A percentile compares a stretch with the other conserved stretches of the same genome.
Conservation (phyloP, 179 eudicot species). For the Amaranthus tricolor region DNA sequence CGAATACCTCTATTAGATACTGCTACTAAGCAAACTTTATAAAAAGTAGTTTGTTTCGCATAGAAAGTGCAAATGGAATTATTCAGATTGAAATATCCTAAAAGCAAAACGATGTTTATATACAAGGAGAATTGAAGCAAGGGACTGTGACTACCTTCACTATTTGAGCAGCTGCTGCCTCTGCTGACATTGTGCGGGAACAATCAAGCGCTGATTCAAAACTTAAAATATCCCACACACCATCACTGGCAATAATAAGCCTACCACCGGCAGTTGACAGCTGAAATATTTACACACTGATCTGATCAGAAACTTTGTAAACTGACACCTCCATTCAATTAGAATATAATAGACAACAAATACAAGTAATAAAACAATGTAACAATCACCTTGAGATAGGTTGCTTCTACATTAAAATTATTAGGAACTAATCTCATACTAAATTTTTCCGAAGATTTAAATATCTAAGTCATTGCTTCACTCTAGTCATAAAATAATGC, state of each 20-base stretch:
- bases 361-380: not conserved
- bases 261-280: slow-evolving; percentile 85
- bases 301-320: slow-evolving; percentile 3
- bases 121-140: not conserved
- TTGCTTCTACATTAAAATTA: not conserved
- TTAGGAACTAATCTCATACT: not conserved
- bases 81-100: not conserved
- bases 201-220: slow-evolving; percentile 80
- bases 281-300: slow-evolving; percentile 39
- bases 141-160: slow-evolving; percentile 53
- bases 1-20: not conserved
- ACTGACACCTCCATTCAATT: not conserved
- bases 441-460: not conserved
- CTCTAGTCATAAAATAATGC: not conserved
- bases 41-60: not conserved
- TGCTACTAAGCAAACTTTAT: not conserved
- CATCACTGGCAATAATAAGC: slow-evolving; percentile 84
- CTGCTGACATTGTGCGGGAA: slow-evolving; percentile 81
- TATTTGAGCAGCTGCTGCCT: slow-evolving; percentile 83
- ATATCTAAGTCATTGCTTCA: not conserved
- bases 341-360: not conserved
- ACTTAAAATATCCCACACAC: slow-evolving; percentile 97
- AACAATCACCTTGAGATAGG: not conserved
- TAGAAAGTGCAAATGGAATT: not conserved
- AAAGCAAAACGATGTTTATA: not conserved